Percentiles rank a stretch among this genome's conserved stretches.
These are phyloP conservation scores for Ilyonectria robusta DNA, from an alignment of 2,329 filamentous ascomycete species.

Conservation along the genomic window DNA sequence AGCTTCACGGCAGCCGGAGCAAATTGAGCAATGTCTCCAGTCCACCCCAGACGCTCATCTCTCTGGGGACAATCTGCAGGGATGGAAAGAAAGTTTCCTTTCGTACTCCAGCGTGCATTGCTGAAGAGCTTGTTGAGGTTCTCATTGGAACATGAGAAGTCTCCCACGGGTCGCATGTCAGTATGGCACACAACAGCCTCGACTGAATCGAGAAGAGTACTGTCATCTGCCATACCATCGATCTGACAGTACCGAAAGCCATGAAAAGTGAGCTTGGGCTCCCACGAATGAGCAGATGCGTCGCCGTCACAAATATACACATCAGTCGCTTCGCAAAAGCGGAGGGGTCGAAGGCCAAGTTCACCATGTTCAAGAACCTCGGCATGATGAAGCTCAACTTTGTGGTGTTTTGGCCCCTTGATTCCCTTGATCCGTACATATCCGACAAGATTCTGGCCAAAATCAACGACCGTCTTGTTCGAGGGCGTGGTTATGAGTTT, in stretches of 20 bases:
- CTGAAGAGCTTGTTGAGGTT: conserved; percentile 68
- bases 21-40: conserved; percentile 65
- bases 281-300: conserved; percentile 49
- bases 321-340: conserved; percentile 64
- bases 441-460: conserved; percentile 72
- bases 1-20: conserved; percentile 65
- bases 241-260: conserved; percentile 55
- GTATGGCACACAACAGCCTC: conserved; percentile 59
- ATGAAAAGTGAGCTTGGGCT: conserved; percentile 67
- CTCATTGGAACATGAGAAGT: conserved; percentile 63
- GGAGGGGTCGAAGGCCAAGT: conserved; percentile 57
- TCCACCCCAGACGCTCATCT: conserved; percentile 64
- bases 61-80: conserved; percentile 43
- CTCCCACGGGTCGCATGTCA: conserved; percentile 65
- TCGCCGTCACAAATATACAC: conserved; percentile 55
- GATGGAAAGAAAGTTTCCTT: too few species aligned
- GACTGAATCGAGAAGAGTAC: conserved; percentile 16
- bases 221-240: too few species aligned
- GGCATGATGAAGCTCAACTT: conserved; percentile 64
- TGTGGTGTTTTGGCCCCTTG: conserved; percentile 53
- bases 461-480: conserved; percentile 64
- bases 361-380: conserved; percentile 68
- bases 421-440: conserved; percentile 57
- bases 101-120: conserved; percentile 51
- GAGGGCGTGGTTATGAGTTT: conserved; percentile 53